Conservation (phyloP, 371 early-diverging fungal species). For the Syncephalis fuscata region DNA sequence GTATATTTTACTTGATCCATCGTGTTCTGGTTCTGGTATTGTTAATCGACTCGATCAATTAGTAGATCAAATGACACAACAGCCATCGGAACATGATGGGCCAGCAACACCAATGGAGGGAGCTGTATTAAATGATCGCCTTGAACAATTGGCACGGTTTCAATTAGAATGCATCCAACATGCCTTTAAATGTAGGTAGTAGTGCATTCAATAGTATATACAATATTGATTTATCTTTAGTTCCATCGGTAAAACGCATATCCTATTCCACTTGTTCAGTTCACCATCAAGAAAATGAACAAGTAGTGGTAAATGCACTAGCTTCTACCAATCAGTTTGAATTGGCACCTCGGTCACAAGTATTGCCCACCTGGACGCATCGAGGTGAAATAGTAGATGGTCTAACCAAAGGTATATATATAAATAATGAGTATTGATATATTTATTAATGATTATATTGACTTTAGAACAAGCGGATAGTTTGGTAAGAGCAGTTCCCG, state of each 20-base stretch:
- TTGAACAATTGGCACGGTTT: conserved; percentile 52
- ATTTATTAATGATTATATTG: not conserved
- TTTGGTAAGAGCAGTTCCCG: conserved; percentile 49
- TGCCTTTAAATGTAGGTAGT: conserved; percentile 45
- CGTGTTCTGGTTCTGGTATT: conserved; percentile 97
- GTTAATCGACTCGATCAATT: conserved; percentile 70
- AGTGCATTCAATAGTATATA: not conserved
- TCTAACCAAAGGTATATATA: conserved; percentile 9
- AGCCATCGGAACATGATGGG: conserved; percentile 12
- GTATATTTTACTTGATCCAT: conserved; percentile 93
- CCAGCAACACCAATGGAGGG: conserved; percentile 5
- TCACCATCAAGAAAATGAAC: conserved; percentile 91
- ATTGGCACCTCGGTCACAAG: conserved; percentile 30
- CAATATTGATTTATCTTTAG: conserved; percentile 14
- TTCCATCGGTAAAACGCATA: conserved; percentile 57
- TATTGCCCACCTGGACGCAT: conserved; percentile 56
- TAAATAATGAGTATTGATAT: not conserved
- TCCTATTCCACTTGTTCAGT: conserved; percentile 95
- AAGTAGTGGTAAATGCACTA: conserved; percentile 60
- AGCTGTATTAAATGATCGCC: conserved; percentile 33
- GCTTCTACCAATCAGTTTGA: conserved; percentile 27
- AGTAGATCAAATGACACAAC: conserved; percentile 33
- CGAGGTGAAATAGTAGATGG: conserved; percentile 39
- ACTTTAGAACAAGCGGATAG: conserved; percentile 27
- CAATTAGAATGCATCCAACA: conserved; percentile 47